These are phyloP conservation scores for Steccherinum ochraceum DNA, from an alignment of 768 basidiomycete species.

Conservation along the genomic window DNA sequence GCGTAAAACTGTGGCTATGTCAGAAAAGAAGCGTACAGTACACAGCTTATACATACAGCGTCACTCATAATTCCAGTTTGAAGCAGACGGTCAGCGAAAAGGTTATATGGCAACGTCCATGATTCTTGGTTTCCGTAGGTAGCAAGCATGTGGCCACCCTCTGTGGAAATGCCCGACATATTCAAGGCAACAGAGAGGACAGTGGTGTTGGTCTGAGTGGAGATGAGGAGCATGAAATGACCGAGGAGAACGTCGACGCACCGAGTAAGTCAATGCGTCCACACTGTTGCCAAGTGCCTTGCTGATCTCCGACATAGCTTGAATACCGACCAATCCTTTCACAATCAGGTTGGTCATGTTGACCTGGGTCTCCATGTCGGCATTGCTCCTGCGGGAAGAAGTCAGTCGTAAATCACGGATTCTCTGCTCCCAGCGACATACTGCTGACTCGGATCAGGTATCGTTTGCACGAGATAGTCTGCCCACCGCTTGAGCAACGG, in stretches of 20 bases:
- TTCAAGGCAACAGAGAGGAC: neutral
- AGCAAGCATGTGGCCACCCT: neutral
- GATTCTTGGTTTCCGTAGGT: neutral
- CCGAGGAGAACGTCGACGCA: neutral
- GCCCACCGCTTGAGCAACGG: constrained; percentile 17
- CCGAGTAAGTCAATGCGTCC: neutral
- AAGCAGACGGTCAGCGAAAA: constrained; percentile 5
- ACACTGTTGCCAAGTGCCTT: neutral
- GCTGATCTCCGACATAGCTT: neutral
- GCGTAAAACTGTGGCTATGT: neutral
- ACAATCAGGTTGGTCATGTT: constrained; percentile 19
- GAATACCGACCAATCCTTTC: constrained; percentile 9
- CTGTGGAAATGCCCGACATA: constrained; percentile 7
- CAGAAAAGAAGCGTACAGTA: neutral
- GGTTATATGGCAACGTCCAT: constrained; percentile 5
- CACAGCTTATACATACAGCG: neutral
- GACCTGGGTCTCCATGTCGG: constrained; percentile 1
- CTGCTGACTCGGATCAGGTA: constrained; percentile 1
- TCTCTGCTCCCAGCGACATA: too few species aligned
- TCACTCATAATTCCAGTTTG: neutral
- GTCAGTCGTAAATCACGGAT: too few species aligned
- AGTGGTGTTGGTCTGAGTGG: too few species aligned
- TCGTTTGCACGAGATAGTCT: constrained; percentile 15
- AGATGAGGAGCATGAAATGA: neutral
- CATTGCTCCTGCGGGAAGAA: neutral